Conservation (phyloP, 2,329 filamentous ascomycete species). For the Fusarium dimerum region DNA sequence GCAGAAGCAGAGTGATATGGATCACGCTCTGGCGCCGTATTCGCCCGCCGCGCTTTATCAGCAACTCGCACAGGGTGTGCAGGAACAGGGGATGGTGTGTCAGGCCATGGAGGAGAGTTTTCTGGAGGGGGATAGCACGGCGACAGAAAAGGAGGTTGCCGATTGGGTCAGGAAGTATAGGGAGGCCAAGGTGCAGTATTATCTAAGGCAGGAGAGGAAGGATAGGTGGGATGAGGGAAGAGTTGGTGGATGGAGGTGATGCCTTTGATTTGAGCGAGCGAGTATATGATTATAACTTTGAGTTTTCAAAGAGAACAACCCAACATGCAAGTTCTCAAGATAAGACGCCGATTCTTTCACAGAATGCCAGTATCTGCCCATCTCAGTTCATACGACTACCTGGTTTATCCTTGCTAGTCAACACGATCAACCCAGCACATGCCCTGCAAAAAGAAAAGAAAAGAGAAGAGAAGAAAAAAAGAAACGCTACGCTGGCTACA, state of each 20-base stretch:
- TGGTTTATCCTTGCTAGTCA: no score
- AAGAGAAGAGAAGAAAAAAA: background rate
- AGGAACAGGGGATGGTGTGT: slow-evolving; percentile 81
- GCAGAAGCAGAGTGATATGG: slow-evolving; percentile 85
- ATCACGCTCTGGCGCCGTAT: slow-evolving; percentile 80
- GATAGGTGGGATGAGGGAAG: slow-evolving; percentile 94
- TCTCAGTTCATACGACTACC: background rate
- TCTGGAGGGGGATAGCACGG: slow-evolving; percentile 61
- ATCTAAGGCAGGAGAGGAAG: slow-evolving; percentile 81
- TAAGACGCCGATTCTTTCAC: background rate
- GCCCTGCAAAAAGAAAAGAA: background rate
- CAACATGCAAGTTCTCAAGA: background rate
- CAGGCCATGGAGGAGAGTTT: slow-evolving; percentile 91
- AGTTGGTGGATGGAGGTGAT: slow-evolving; percentile 88
- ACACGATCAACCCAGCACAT: no score
- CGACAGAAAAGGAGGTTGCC: slow-evolving; percentile 76
- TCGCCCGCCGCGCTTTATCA: slow-evolving; percentile 86
- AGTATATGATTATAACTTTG: background rate
- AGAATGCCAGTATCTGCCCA: background rate
- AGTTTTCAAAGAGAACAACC: background rate
- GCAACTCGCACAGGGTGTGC: slow-evolving; percentile 71
- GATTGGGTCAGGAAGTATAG: slow-evolving; percentile 85
- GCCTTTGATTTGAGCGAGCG: background rate
- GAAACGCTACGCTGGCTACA: slow-evolving; percentile 25
- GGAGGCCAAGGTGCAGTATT: slow-evolving; percentile 76